These are phyloP conservation scores for Sedum album DNA, from an alignment of 164 flowering plant genomes.

Conservation along the genomic window DNA sequence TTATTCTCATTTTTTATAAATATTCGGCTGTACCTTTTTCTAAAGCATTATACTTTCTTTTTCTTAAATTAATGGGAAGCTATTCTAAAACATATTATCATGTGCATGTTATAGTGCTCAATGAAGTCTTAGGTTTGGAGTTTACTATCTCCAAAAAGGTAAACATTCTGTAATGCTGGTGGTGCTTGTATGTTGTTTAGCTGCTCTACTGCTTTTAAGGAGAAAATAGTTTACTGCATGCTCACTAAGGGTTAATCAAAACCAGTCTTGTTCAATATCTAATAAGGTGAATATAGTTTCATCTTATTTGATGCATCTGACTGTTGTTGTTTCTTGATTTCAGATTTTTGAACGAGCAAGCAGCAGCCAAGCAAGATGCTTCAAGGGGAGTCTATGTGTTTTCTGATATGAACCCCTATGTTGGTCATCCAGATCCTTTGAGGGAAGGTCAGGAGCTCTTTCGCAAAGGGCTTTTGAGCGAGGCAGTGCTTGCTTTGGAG, in stretches of 20 bases:
- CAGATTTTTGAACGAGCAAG: slow-evolving; percentile 77
- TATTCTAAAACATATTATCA: neutral
- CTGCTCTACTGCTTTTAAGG: neutral
- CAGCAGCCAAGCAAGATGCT: slow-evolving; percentile 40
- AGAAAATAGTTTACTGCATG: neutral
- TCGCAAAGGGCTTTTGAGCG: slow-evolving; percentile 92
- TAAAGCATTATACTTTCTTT: too few species aligned
- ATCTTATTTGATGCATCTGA: neutral
- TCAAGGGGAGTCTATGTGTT: slow-evolving; percentile 74
- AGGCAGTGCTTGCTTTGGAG: slow-evolving; percentile 95
- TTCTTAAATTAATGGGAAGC: too few species aligned
- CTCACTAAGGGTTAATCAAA: neutral
- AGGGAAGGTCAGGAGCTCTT: slow-evolving; percentile 98
- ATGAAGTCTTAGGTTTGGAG: neutral
- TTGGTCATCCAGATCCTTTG: slow-evolving; percentile 88
- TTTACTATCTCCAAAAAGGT: neutral
- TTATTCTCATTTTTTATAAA: too few species aligned
- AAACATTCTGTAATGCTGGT: neutral
- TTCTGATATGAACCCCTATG: slow-evolving; percentile 93
- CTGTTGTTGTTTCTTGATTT: neutral
- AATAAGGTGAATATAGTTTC: neutral
- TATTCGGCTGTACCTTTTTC: too few species aligned
- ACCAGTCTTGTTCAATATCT: neutral
- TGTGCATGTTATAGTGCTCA: neutral
- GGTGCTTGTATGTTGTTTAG: neutral